Conservation (phyloP, 805 yeast genomes). For the Starmerella kuoi region DNA sequence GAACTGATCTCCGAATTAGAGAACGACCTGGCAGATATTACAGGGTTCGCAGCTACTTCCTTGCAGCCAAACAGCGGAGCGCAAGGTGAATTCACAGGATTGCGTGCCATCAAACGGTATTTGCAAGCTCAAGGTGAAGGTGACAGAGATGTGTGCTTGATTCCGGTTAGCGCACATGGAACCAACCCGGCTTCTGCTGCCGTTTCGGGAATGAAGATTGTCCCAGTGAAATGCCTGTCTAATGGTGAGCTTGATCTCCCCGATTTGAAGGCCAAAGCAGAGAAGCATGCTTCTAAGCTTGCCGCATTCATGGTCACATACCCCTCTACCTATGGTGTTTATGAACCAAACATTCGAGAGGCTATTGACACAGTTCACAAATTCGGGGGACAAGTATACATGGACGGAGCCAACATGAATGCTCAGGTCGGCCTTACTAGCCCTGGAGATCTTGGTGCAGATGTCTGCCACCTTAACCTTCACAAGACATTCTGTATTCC, state of each 20-base stretch:
- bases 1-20: slow-evolving; percentile 68
- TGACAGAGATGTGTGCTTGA: slow-evolving; percentile 73
- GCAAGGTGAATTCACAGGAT: slow-evolving; percentile 94
- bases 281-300: slow-evolving; percentile 50
- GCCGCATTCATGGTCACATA: slow-evolving; percentile 95
- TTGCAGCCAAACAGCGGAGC: slow-evolving; percentile 97
- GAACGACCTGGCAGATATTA: slow-evolving; percentile 74
- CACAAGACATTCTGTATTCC: slow-evolving; percentile 97
- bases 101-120: slow-evolving; percentile 72
- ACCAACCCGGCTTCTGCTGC: slow-evolving; percentile 98
- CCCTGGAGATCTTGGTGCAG: slow-evolving; percentile 96
- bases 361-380: slow-evolving; percentile 79
- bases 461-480: slow-evolving; percentile 90
- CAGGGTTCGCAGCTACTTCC: slow-evolving; percentile 85
- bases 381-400: slow-evolving; percentile 88
- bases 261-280: slow-evolving; percentile 65
- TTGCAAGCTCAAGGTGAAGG: slow-evolving; percentile 57
- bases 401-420: slow-evolving; percentile 99
- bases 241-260: slow-evolving; percentile 77
- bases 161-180: slow-evolving; percentile 96
- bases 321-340: slow-evolving; percentile 93
- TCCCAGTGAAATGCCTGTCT: slow-evolving; percentile 73
- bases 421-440: slow-evolving; percentile 97
- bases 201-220: slow-evolving; percentile 90
- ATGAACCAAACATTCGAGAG: slow-evolving; percentile 76